Evolutionary conservation across 345 rosid genomes (phyloP).

Genomic region (Chamaenerion angustifolium): DNA sequence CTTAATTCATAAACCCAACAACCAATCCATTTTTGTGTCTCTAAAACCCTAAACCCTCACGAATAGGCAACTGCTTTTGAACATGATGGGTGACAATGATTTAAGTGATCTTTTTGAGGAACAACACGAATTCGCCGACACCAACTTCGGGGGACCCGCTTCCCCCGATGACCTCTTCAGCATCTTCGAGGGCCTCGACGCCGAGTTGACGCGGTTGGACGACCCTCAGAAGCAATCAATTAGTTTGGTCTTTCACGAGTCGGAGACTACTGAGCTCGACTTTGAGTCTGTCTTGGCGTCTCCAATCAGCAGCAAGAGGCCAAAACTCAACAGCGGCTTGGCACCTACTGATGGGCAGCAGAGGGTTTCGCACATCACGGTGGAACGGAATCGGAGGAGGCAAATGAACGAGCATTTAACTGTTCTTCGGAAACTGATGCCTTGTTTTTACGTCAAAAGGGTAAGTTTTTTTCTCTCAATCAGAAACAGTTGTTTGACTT

Average conservation of each 20-base stretch:
- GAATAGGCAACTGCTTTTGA: background rate
- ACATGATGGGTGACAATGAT: background rate
- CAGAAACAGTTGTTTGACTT: background rate
- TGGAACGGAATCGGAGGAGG: conserved; percentile 94
- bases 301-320: conserved; percentile 32
- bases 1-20: no score
- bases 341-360: conserved; percentile 35
- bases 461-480: conserved; percentile 24
- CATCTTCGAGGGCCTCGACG: conserved; percentile 61
- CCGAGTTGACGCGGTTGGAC: conserved; percentile 40
- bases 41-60: no score
- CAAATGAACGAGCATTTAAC: conserved; percentile 91
- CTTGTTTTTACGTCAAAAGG: conserved; percentile 96
- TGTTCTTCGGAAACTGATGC: conserved; percentile 83
- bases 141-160: conserved; percentile 5
- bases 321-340: conserved; percentile 10
- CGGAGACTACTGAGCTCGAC: conserved; percentile 20
- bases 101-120: conserved; percentile 3
- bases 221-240: conserved; percentile 27
- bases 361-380: conserved; percentile 72
- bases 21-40: no score
- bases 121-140: conserved; percentile 12
- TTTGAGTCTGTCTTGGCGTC: conserved; percentile 1
- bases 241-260: conserved; percentile 12
- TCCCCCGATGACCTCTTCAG: conserved; percentile 54